Evolutionary conservation across 1,284 basidiomycete genomes (phyloP).

Genomic region (Earliella scabrosa): DNA sequence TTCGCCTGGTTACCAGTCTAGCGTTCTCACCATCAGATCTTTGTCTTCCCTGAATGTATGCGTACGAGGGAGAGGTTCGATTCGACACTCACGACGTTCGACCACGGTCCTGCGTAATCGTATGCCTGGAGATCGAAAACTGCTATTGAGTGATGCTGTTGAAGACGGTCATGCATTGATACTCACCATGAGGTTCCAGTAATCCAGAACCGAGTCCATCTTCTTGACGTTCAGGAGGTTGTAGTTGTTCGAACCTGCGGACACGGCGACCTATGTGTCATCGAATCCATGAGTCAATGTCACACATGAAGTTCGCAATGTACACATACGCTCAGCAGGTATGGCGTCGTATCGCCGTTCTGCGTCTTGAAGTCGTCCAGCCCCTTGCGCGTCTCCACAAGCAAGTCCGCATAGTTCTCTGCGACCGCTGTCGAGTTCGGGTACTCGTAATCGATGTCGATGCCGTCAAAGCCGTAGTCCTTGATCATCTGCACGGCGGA

Average conservation of each 20-base stretch:
- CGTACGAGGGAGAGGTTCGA: too few species aligned
- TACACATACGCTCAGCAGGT: constrained; percentile 56
- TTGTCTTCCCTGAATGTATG: too few species aligned
- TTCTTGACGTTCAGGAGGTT: constrained; percentile 66
- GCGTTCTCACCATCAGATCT: background rate
- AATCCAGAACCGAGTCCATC: constrained; percentile 78
- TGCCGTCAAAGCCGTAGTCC: constrained; percentile 88
- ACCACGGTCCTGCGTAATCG: constrained; percentile 77
- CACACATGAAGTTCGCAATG: too few species aligned
- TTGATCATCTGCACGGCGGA: constrained; percentile 77
- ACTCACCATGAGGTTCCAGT: constrained; percentile 92
- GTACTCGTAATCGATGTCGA: constrained; percentile 76
- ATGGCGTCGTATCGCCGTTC: constrained; percentile 66
- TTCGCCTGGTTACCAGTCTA: constrained; percentile 83
- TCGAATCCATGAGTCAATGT: too few species aligned
- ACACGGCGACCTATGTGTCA: constrained; percentile 42
- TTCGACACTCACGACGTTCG: constrained; percentile 46
- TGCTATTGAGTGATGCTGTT: constrained; percentile 1
- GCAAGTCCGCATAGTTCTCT: constrained; percentile 60
- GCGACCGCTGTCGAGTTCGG: constrained; percentile 54
- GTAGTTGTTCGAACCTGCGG: constrained; percentile 74
- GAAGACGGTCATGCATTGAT: background rate
- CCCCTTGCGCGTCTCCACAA: constrained; percentile 59
- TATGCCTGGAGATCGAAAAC: constrained; percentile 55
- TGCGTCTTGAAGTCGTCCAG: constrained; percentile 51